Base-by-base conservation (phyloP, 2,329 filamentous ascomycete species). In the Karstenula rhodostoma region DNA sequence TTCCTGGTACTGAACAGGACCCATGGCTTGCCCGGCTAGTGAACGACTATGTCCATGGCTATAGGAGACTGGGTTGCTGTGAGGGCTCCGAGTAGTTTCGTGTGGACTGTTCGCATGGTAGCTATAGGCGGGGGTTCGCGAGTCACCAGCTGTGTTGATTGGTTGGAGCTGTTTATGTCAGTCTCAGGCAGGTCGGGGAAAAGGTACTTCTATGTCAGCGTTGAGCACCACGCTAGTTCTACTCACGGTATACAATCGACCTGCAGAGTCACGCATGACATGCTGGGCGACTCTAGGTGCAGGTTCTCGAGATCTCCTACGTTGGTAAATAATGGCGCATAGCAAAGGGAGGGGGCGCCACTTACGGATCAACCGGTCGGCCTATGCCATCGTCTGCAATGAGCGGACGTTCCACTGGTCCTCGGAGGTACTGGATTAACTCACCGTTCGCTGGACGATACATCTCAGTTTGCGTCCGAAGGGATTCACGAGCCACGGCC, bases 201-300 rank as follows among this genome's bases (percentile, higher is more conserved):
- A 37, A 42, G 47, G 27, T 60, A 60, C 40, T 60, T 52, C 62
- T 40, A 49, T 60, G 57, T 67, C 58, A 62, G 54, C 63, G 57
- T 35, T 53, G 44, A 55, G 59, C 60, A 52, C 65, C 58, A 61
- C 59, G 29, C 48, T 57, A 23, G 50, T 47, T 53, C 51, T 42
- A 76, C 74, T 77, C 72, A 77, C 74, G 70, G 74, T 70, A 51
- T 72, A 76, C 37, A 76, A 37, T 56, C 61, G 69, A 47, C 74
- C 74, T 33, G 75, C 61, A 48, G 69, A 67, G 60, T 68, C 70
- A 27, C 67, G 66, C 62, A 72, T 59, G 22, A 70, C 55, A 15
- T 68, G 66, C 35, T 56, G 64, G 53, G 64, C 53, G 54, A 35
- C 60, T 57, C 58, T 65, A 23, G 54, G 17, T 40, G 55, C 55